Conservation (phyloP, 106 monocot genomes). For the Hemerocallis citrina region DNA sequence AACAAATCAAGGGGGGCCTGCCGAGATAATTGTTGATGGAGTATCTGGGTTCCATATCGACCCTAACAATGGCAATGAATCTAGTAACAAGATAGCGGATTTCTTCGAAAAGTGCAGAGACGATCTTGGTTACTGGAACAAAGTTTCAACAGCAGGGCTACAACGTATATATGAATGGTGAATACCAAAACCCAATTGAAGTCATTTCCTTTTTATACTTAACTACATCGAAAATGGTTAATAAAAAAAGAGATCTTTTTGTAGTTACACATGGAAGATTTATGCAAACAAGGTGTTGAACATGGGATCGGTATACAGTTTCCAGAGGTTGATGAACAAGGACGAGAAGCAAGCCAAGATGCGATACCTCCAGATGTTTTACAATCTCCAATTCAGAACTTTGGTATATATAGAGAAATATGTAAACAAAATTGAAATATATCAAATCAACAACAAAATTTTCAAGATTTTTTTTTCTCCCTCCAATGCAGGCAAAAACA, state of each 20-base stretch:
- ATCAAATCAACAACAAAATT: too few relatives aligned
- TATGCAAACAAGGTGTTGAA: constrained; percentile 74
- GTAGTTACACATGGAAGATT: constrained; percentile 91
- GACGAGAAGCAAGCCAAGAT: constrained; percentile 61
- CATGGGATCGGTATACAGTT: constrained; percentile 64
- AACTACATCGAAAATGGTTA: too few relatives aligned
- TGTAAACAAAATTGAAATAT: not conserved
- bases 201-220: too few relatives aligned
- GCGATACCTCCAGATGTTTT: constrained; percentile 71
- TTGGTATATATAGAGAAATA: too few relatives aligned
- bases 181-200: too few relatives aligned
- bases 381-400: constrained; percentile 71
- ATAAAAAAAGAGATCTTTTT: not conserved
- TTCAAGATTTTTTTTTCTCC: too few relatives aligned
- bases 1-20: too few relatives aligned
- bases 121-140: constrained; percentile 65
- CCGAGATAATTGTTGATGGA: too few relatives aligned
- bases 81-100: constrained; percentile 78
- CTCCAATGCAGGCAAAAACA: too few relatives aligned
- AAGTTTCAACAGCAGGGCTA: constrained; percentile 59
- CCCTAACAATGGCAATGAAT: constrained; percentile 56
- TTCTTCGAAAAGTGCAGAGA: too few relatives aligned
- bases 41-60: constrained; percentile 78
- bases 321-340: constrained; percentile 69
- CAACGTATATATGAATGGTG: constrained; percentile 86